phyloP scores from a whole-genome alignment of 257 asterid species.

The Solanum bulbocastanum region DNA sequence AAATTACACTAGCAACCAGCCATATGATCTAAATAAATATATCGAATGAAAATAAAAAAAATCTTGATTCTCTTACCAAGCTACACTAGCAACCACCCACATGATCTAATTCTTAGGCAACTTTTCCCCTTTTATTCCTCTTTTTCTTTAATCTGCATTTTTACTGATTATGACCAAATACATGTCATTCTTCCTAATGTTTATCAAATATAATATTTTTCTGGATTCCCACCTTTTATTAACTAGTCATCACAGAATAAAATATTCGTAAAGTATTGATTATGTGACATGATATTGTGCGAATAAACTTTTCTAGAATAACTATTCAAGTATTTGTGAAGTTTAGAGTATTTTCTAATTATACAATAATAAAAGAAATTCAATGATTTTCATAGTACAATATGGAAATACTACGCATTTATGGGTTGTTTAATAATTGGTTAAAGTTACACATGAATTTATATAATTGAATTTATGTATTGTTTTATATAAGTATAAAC shows the following conservation, averaged over 20 bases:
- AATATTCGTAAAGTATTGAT: background rate
- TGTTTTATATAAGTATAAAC: too few relatives aligned
- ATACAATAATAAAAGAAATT: background rate
- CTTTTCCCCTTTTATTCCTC: background rate
- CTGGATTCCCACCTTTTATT: background rate
- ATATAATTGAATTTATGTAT: too few relatives aligned
- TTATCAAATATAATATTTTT: background rate
- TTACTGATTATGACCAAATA: background rate
- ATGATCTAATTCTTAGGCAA: background rate
- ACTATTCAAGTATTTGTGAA: background rate
- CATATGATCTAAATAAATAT: too few relatives aligned
- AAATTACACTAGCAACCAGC: too few relatives aligned
- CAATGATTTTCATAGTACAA: background rate
- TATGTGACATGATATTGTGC: background rate
- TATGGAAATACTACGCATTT: background rate
- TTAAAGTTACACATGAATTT: background rate
- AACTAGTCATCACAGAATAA: background rate
- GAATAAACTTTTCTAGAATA: background rate
- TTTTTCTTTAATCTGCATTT: background rate
- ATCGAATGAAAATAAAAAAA: too few relatives aligned
- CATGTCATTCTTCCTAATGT: background rate
- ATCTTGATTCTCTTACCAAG: background rate
- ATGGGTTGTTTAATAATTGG: fast-evolving
- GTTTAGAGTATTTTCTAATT: background rate
- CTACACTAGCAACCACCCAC: background rate